These are phyloP conservation scores for Hypholoma fasciculare DNA, from an alignment of 768 basidiomycete genomes.

Conservation along the genomic window DNA sequence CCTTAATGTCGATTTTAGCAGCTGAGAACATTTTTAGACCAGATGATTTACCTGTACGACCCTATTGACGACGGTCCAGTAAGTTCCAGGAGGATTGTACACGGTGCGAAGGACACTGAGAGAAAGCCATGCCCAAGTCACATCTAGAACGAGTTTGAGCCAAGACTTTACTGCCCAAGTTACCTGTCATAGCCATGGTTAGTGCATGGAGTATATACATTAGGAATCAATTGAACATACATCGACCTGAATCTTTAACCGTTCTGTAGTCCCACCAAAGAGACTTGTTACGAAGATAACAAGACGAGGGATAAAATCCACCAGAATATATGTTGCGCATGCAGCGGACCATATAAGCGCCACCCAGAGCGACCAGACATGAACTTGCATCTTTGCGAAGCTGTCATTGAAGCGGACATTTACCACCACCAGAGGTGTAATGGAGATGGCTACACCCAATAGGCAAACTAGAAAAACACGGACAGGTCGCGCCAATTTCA, in stretches of 20 bases:
- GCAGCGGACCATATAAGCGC: slow-evolving; percentile 64
- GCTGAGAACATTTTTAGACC: not conserved
- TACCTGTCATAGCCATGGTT: slow-evolving; percentile 38
- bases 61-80: slow-evolving; percentile 70
- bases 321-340: slow-evolving; percentile 61
- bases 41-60: slow-evolving; percentile 58
- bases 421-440: slow-evolving; percentile 71
- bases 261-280: slow-evolving; percentile 63
- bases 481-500: slow-evolving; percentile 62
- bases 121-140: slow-evolving; percentile 74
- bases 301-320: slow-evolving; percentile 61
- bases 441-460: slow-evolving; percentile 62
- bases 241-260: slow-evolving; percentile 68
- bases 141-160: slow-evolving; percentile 68
- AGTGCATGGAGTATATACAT: not conserved
- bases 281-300: slow-evolving; percentile 54
- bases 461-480: slow-evolving; percentile 58
- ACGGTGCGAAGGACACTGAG: slow-evolving; percentile 61
- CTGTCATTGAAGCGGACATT: slow-evolving; percentile 57
- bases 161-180: slow-evolving; percentile 68
- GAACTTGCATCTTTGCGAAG: slow-evolving; percentile 52
- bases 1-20: slow-evolving; percentile 25
- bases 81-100: slow-evolving; percentile 59
- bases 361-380: slow-evolving; percentile 68
- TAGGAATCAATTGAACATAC: slow-evolving; percentile 31